Evolutionary conservation across 352 stramenopile species (phyloP).

Genomic region (Pythium pyrilobum): DNA sequence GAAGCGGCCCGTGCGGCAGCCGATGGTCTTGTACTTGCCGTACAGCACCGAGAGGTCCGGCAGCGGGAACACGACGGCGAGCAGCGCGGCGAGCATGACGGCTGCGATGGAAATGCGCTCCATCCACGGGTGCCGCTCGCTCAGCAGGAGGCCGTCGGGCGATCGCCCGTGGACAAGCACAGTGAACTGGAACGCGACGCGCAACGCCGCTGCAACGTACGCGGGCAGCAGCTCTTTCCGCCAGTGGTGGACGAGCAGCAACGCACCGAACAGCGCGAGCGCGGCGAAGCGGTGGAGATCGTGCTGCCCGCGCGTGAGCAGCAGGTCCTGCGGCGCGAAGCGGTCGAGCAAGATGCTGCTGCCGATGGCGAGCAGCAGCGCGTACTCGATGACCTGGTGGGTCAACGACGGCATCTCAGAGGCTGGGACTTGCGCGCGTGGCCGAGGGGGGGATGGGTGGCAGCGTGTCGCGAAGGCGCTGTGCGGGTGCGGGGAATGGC

Average conservation of each 20-base stretch:
- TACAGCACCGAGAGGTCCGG: slow-evolving; percentile 41
- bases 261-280: slow-evolving; percentile 3
- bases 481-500: too few relatives aligned
- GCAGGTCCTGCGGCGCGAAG: not conserved
- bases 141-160: not conserved
- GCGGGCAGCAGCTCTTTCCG: slow-evolving; percentile 22
- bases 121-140: not conserved
- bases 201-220: slow-evolving; percentile 5
- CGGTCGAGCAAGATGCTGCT: not conserved
- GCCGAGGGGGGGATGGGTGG: not conserved
- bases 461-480: not conserved
- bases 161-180: not conserved
- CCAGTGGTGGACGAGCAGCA: slow-evolving; percentile 27
- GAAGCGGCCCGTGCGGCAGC: slow-evolving; percentile 31
- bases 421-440: not conserved
- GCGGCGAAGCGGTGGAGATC: slow-evolving; percentile 3
- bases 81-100: slow-evolving; percentile 20
- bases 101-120: not conserved
- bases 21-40: slow-evolving; percentile 38
- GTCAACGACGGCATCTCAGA: not conserved
- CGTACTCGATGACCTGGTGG: slow-evolving; percentile 17
- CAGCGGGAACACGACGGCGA: slow-evolving; percentile 42
- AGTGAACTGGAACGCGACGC: slow-evolving; percentile 1
- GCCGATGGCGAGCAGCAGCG: slow-evolving; percentile 13
- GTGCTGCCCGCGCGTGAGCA: not conserved